Base-by-base conservation (phyloP, 2,329 filamentous ascomycete genomes). In the Cladosporium sp. region DNA sequence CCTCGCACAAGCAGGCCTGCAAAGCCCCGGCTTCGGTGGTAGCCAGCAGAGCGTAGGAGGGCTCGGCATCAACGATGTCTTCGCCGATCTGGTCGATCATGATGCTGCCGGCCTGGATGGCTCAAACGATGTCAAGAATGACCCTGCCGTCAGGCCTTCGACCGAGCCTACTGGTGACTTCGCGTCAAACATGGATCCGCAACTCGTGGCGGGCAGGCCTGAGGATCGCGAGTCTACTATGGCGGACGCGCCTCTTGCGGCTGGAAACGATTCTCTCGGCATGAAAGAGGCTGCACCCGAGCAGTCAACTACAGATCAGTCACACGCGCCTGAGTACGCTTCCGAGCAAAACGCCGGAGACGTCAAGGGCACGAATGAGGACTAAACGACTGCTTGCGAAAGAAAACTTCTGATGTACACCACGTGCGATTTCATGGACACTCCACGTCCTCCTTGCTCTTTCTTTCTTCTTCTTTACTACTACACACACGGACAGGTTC, bases 51-150 rank as follows among this genome's bases (percentile, higher is more conserved):
- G 59, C 20, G 59, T 56, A 19, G 57, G 56, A 9, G 60, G 57
- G 18, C 58, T 60, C 43, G 62, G 66, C 47, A 64, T 66, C 32
- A 64, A 58, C 29, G 48, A 51, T 22, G 63, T 67, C 34, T 69
- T 69, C 54, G 64, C 62, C 7, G 66, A 69, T 36, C 58, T 69
- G 38, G 64, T 68, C 38, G 60, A 64, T 34, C 58, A 64, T 13
- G 60, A 65, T 17, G 56, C 59, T 13, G 41, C 52, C 8, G 58
- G 54, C 22, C 53, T 60, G 6, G 60, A 63, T 27, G 57, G 59
- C 22, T 36, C 52, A 5, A 52, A 52, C 22, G 61, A 61, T 15
- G 48, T 32, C 12, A 48, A 48, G 13, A 6, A n/a, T 3, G 37
- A 48, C 7, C 22, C 24, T 5, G 12, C 9, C 13, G 18, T 41